Conservation (phyloP, 176 grass and related monocot genomes). For the Lolium rigidum region DNA sequence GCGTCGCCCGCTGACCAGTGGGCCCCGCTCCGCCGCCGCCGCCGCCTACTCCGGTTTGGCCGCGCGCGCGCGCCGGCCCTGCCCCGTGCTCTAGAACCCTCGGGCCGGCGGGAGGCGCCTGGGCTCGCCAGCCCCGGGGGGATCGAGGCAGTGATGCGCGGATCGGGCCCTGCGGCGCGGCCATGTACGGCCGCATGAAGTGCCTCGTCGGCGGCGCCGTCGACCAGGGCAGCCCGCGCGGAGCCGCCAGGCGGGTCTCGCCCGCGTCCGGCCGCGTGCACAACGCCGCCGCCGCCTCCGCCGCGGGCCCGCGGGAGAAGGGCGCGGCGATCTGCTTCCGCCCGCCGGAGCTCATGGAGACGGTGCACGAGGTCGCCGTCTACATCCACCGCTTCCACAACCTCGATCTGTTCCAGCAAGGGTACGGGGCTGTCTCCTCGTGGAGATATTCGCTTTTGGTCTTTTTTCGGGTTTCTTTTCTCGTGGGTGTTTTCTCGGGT, state of each 20-base stretch:
- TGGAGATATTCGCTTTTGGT: slow-evolving; percentile 23
- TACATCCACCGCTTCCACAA: slow-evolving; percentile 99
- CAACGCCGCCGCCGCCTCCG: slow-evolving; percentile 23
- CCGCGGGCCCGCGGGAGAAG: slow-evolving; percentile 20
- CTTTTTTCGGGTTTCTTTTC: slow-evolving; percentile 1
- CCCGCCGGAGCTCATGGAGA: slow-evolving; percentile 80
- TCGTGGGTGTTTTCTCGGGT: slow-evolving; percentile 33
- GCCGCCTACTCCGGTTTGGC: background rate
- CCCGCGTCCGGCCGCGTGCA: slow-evolving; percentile 65
- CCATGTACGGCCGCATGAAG: slow-evolving; percentile 73
- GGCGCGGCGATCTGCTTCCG: slow-evolving; percentile 37
- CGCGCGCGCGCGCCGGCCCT: background rate
- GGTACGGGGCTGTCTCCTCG: slow-evolving; percentile 46
- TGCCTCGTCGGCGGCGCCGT: slow-evolving; percentile 72
- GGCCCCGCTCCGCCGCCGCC: background rate
- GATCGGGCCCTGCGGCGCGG: slow-evolving; percentile 38
- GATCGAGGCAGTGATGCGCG: slow-evolving; percentile 53
- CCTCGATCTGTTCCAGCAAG: slow-evolving; percentile 99
- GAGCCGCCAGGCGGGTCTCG: slow-evolving; percentile 51
- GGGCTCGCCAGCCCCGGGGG: background rate
- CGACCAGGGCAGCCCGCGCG: slow-evolving; percentile 59
- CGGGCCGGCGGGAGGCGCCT: background rate
- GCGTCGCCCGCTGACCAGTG: slow-evolving; percentile 21
- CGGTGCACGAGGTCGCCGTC: slow-evolving; percentile 89
- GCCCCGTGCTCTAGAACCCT: background rate